These are phyloP conservation scores for Quercus tomentella DNA, from an alignment of 331 rosid species.

Conservation along the genomic window DNA sequence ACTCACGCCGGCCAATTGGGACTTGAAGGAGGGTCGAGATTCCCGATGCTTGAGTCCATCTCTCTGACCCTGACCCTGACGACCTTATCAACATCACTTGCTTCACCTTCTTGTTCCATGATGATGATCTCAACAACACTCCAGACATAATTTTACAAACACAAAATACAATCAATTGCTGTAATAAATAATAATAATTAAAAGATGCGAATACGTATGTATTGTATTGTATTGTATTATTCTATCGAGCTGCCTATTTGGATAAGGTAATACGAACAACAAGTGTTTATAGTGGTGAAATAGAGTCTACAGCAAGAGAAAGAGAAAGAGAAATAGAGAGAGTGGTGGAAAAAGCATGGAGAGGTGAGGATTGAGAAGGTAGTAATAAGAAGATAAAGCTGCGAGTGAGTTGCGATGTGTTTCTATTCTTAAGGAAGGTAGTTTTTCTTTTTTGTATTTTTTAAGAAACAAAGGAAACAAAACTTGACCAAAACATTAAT, in stretches of 20 bases:
- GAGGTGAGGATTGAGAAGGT: background rate
- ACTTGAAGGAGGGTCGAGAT: constrained; percentile 54
- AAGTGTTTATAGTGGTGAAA: too few relatives aligned
- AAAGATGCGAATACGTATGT: too few relatives aligned
- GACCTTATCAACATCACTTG: constrained; percentile 28
- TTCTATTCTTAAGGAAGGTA: background rate
- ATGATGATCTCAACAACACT: constrained; percentile 28
- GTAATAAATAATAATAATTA: too few relatives aligned
- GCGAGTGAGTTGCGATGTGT: background rate
- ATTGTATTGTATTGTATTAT: too few relatives aligned
- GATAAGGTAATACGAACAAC: too few relatives aligned
- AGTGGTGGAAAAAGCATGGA: background rate
- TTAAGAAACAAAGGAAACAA: background rate
- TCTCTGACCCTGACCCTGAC: background rate
- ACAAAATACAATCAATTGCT: too few relatives aligned
- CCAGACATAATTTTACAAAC: constrained; percentile 45
- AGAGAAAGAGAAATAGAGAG: background rate
- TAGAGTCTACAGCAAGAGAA: background rate
- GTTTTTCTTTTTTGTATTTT: too few relatives aligned
- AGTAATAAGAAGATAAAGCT: background rate
- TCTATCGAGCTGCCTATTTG: too few relatives aligned
- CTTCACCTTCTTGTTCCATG: constrained; percentile 64
- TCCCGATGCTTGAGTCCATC: constrained; percentile 23
- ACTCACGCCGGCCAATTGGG: constrained; percentile 39
- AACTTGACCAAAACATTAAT: background rate